Conservation (phyloP, 345 rosid genomes). For the Jatropha curcas region DNA sequence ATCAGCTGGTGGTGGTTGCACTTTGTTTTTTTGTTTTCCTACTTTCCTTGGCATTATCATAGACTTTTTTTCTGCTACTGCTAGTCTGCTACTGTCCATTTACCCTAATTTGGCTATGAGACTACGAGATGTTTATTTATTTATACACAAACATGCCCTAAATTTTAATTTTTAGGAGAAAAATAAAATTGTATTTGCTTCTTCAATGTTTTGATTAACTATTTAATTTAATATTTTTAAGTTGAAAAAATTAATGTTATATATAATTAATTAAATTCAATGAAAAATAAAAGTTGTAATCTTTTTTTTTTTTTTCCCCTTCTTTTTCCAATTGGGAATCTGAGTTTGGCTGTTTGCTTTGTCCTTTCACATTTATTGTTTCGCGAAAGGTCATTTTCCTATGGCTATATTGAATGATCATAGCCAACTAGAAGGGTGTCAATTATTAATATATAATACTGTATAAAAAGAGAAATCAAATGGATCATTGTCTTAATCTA, state of each 20-base stretch:
- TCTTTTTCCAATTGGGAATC: slow-evolving; percentile 3
- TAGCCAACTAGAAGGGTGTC: neutral
- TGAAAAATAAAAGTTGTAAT: no score
- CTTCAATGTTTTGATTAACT: neutral
- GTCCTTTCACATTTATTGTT: neutral
- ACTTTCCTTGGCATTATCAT: neutral
- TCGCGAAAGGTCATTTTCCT: neutral
- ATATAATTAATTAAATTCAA: no score
- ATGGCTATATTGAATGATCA: neutral
- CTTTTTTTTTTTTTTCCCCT: neutral
- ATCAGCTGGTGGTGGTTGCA: neutral
- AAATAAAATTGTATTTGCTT: neutral
- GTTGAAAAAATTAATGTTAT: no score
- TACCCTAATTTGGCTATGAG: neutral
- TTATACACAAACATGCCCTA: neutral
- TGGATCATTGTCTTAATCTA: neutral
- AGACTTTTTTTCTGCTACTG: neutral
- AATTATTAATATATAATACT: neutral
- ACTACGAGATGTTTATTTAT: neutral
- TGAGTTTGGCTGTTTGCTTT: slow-evolving; percentile 13
- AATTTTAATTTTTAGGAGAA: neutral
- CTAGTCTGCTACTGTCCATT: neutral
- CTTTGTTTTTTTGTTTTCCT: neutral
- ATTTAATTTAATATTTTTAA: no score
- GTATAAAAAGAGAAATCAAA: neutral